These are phyloP conservation scores for Debaryomyces subglobosus DNA, from an alignment of 1,139 yeast genomes.

Conservation along the genomic window DNA sequence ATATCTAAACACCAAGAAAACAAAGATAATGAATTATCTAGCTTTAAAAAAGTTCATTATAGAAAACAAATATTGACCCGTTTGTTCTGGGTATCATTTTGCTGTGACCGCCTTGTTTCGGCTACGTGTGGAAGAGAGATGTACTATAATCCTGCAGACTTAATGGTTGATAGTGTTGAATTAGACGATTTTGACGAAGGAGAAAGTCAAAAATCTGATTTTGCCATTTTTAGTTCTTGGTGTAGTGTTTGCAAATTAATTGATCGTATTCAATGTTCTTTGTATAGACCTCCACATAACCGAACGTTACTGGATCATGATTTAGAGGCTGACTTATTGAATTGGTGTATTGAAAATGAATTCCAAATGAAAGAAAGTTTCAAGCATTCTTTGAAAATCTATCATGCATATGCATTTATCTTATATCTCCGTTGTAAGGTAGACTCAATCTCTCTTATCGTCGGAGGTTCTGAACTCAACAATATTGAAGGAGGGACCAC, in stretches of 20 bases:
- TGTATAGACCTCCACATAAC: conserved; percentile 28
- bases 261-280: conserved; percentile 22
- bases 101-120: conserved; percentile 28
- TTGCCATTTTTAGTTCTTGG: conserved; percentile 23
- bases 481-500: neutral
- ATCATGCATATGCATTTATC: conserved; percentile 21
- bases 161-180: conserved; percentile 23
- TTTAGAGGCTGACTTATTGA: conserved; percentile 20
- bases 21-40: neutral
- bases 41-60: conserved; percentile 13
- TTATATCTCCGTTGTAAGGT: conserved; percentile 27
- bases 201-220: conserved; percentile 18
- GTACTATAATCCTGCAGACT: conserved; percentile 24
- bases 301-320: conserved; percentile 17
- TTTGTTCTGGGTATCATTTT: conserved; percentile 28
- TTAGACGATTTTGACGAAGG: conserved; percentile 24
- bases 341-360: conserved; percentile 11
- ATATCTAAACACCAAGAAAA: conserved; percentile 1
- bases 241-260: conserved; percentile 20
- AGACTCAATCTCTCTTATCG: conserved; percentile 25
- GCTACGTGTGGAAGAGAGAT: conserved; percentile 29
- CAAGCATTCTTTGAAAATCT: conserved; percentile 12
- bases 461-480: conserved; percentile 1
- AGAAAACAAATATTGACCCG: conserved; percentile 21
- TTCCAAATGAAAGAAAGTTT: conserved; percentile 19